A percentile compares a stretch with the other conserved stretches of the same genome.
phyloP scores from a whole-genome alignment of 805 yeast species.

The Wickerhamomyces pijperi region DNA sequence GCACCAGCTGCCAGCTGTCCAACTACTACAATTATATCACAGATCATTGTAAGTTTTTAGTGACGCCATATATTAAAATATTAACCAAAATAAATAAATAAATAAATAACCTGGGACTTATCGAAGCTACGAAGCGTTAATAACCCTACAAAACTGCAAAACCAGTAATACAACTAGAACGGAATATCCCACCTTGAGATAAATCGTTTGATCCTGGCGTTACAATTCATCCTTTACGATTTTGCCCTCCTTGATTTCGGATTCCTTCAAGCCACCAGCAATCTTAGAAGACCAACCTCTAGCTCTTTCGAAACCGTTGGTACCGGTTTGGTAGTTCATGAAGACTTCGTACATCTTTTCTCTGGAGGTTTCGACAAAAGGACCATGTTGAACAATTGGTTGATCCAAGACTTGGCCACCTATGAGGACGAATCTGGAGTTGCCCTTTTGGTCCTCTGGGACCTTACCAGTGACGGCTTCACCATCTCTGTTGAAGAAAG shows the following conservation, averaged over 20 bases:
- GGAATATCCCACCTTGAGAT: too few species aligned
- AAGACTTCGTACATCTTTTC: slow-evolving; percentile 62
- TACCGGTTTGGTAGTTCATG: slow-evolving; percentile 55
- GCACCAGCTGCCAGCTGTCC: too few species aligned
- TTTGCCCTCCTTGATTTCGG: slow-evolving; percentile 9
- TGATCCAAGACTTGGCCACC: slow-evolving; percentile 72
- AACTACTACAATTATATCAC: too few species aligned
- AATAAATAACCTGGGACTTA: too few species aligned
- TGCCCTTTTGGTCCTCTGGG: slow-evolving; percentile 29
- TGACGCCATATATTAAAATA: too few species aligned
- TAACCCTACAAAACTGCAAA: too few species aligned
- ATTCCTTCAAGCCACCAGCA: slow-evolving; percentile 24
- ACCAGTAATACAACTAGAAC: too few species aligned
- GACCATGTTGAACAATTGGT: slow-evolving; percentile 78
- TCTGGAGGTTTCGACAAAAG: slow-evolving; percentile 69
- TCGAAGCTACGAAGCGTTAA: too few species aligned
- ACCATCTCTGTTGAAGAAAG: slow-evolving; percentile 64
- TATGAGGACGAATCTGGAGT: slow-evolving; percentile 56
- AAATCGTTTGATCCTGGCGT: too few species aligned
- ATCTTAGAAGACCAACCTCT: slow-evolving; percentile 41
- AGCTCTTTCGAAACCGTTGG: slow-evolving; percentile 62
- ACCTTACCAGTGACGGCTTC: slow-evolving; percentile 42
- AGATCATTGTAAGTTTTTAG: too few species aligned
- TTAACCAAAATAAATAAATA: too few species aligned
- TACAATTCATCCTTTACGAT: slow-evolving; percentile 9